phyloP scores from a whole-genome alignment of 2,329 filamentous ascomycete genomes.

The Botrytis paeoniae region DNA sequence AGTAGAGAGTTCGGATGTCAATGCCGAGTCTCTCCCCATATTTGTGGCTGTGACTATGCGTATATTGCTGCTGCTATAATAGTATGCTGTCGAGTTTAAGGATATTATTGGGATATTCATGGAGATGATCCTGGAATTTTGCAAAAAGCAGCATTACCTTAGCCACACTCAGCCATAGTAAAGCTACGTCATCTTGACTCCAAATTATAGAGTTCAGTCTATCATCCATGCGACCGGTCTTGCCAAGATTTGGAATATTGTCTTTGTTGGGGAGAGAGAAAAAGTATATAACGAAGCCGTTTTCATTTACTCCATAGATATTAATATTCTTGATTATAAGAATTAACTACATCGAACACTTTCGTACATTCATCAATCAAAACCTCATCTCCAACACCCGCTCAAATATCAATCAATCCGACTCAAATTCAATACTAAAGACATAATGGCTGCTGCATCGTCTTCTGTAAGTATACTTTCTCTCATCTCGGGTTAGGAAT shows the following conservation, averaged over 20 bases:
- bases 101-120: no score
- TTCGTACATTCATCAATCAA: neutral
- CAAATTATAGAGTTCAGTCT: neutral
- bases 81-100: fast-evolving
- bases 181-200: neutral
- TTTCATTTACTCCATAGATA: neutral
- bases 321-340: neutral
- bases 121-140: neutral
- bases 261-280: neutral
- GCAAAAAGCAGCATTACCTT: neutral
- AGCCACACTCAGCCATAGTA: neutral
- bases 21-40: conserved; percentile 2
- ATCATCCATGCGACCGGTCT: neutral
- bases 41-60: neutral
- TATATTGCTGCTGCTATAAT: neutral
- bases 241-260: neutral
- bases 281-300: neutral
- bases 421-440: neutral
- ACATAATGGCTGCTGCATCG: conserved; percentile 11
- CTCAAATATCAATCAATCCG: neutral
- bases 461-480: conserved; percentile 11
- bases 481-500: neutral
- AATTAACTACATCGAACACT: neutral
- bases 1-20: neutral
- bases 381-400: neutral